These are phyloP conservation scores for Rhododendron mucronatum DNA, from an alignment of 148 eudicot genomes.

Conservation along the genomic window DNA sequence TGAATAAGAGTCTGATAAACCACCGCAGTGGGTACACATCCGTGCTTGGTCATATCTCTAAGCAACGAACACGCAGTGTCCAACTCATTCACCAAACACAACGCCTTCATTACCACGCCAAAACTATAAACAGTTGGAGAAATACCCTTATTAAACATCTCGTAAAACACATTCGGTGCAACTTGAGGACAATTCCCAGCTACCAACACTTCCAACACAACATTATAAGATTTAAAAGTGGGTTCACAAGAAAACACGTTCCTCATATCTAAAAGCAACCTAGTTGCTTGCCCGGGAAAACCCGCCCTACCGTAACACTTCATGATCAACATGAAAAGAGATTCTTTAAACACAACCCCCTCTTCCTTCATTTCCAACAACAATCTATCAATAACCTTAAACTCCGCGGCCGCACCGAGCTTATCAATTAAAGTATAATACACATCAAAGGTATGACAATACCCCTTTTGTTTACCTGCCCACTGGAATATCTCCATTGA, in stretches of 20 bases:
- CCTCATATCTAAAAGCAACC: slow-evolving; percentile 90
- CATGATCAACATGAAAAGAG: slow-evolving; percentile 74
- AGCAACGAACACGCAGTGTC: slow-evolving; percentile 80
- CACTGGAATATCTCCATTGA: slow-evolving; percentile 70
- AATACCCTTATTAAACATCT: slow-evolving; percentile 74
- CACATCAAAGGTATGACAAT: slow-evolving; percentile 71
- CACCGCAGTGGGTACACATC: slow-evolving; percentile 85
- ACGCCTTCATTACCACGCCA: slow-evolving; percentile 73
- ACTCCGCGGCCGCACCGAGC: slow-evolving; percentile 53
- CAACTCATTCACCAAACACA: slow-evolving; percentile 64
- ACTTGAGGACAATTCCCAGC: slow-evolving; percentile 66
- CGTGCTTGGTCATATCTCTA: slow-evolving; percentile 88
- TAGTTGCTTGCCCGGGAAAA: slow-evolving; percentile 86
- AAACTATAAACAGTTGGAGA: slow-evolving; percentile 79
- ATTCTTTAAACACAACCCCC: slow-evolving; percentile 54
- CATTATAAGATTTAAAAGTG: slow-evolving; percentile 69
- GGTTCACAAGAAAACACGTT: slow-evolving; percentile 54
- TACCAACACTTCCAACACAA: slow-evolving; percentile 71
- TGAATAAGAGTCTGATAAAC: slow-evolving; percentile 82
- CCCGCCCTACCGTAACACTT: slow-evolving; percentile 67
- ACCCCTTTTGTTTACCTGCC: slow-evolving; percentile 73
- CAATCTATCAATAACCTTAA: slow-evolving; percentile 67
- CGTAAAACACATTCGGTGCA: slow-evolving; percentile 75
- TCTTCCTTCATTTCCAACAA: slow-evolving; percentile 83
- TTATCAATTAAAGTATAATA: slow-evolving; percentile 70